Evolutionary conservation across 345 rosid species (phyloP), one percentile per base, ranked within the genome.

Genomic region (Citrus unshiu): DNA sequence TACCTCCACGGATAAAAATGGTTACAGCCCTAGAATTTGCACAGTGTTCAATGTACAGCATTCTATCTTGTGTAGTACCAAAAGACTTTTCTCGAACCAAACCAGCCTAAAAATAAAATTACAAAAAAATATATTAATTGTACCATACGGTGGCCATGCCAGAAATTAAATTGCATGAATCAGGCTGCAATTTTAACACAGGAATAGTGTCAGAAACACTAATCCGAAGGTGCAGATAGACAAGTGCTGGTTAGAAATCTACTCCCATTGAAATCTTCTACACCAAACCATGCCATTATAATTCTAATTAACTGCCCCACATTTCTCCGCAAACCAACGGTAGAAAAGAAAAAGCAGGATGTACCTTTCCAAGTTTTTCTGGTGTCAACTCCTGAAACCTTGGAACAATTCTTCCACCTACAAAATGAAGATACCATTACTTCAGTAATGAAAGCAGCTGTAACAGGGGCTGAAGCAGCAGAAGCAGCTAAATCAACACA

Each of bases 351-450:
- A 51, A 25, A 57, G 72, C 7, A 65, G 70, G 57, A 19, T 51
- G 72, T 86, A 94, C 98, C 97, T 81, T 96, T 34, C 99, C 98
- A 60, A 96, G 85, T 88, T 96, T 96, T 77, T 93, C 99, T 54
- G 98, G 76, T 24, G 98, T 96, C 87, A 96, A 84, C 85, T 96
- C 99, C 87, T 96, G 98, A 84, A 96, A 96, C 83, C 99, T 86
- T 70, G 98, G 99, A 66, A 96, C 99, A 79, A 96, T 94, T 81
- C 99, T 91, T 69, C 98, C 99, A 66, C 99, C 99, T 96, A 80
- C 21, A 70, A 61, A 70, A 37, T 46, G 77, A 61, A 82, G 61
- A 75, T 35, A 68, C 56, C 57, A 56, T 73, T 73, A 88, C 70
- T 37, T 64, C 29, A 58, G 40, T 25, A 58, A 82, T 57, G 30